A percentile compares a stretch with the other conserved stretches of the same genome.
Conservation (phyloP, 208 protist species). For the Acanthamoeba lenticulata region DNA sequence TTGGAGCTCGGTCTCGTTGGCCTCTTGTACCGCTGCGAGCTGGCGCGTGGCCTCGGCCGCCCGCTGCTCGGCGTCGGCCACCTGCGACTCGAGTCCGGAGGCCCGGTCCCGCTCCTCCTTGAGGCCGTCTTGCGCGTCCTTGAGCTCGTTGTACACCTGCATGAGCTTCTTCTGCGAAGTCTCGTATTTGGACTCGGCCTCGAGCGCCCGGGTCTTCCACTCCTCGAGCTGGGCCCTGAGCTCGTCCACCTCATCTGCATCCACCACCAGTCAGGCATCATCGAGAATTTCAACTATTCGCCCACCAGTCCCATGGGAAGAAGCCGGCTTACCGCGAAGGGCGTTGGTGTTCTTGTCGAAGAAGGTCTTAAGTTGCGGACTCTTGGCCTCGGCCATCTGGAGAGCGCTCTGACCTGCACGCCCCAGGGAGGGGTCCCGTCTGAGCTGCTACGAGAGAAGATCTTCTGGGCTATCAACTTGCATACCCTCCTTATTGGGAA, state of each 20-base stretch:
- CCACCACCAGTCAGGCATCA: too few species aligned
- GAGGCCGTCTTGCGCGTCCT: not conserved
- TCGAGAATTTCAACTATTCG: too few species aligned
- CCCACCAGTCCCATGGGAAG: too few species aligned
- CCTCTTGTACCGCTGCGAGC: not conserved
- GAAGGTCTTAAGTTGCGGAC: not conserved
- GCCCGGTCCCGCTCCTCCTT: not conserved
- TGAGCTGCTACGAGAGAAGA: too few species aligned
- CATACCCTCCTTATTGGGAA: constrained; percentile 9
- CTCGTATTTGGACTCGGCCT: not conserved
- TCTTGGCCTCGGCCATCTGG: not conserved
- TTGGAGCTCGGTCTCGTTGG: not conserved
- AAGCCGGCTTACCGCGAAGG: not conserved
- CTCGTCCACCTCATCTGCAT: not conserved
- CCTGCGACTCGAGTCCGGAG: not conserved
- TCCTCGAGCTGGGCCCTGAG: not conserved
- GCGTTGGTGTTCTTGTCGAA: constrained; percentile 29
- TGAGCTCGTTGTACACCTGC: constrained; percentile 3
- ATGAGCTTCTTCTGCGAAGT: constrained; percentile 37
- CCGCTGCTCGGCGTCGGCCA: not conserved
- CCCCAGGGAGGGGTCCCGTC: too few species aligned
- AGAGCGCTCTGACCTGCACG: not conserved
- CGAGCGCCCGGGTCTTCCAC: not conserved
- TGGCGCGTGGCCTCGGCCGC: not conserved
- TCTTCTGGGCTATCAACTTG: too few species aligned